Conservation (phyloP, 352 stramenopile genomes). For the Globisporangium irregulare region DNA sequence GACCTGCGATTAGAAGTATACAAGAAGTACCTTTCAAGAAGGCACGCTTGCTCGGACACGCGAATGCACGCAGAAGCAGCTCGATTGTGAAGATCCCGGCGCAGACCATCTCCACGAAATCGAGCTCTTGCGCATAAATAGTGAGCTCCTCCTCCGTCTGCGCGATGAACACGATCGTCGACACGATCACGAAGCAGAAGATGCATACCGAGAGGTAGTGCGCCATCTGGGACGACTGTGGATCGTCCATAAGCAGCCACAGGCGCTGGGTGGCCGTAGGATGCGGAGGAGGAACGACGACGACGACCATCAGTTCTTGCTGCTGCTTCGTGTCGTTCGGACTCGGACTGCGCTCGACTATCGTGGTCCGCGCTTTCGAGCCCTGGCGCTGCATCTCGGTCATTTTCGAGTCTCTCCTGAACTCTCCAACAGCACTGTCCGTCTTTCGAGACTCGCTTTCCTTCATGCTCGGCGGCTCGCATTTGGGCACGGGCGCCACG, state of each 20-base stretch:
- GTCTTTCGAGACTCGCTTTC: background rate
- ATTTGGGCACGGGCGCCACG: background rate
- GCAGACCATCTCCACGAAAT: conserved; percentile 45
- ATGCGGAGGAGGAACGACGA: background rate
- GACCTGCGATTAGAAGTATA: background rate
- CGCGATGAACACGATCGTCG: conserved; percentile 63
- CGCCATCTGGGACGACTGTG: conserved; percentile 52
- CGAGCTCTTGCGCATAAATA: conserved; percentile 30
- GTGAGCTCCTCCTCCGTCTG: conserved; percentile 56
- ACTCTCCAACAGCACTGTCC: background rate
- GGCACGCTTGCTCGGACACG: conserved; percentile 37
- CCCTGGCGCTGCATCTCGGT: conserved; percentile 5
- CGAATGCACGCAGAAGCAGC: conserved; percentile 44
- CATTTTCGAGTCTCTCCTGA: conserved; percentile 7
- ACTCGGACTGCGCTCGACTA: background rate
- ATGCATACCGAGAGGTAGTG: conserved; percentile 63
- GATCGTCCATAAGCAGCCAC: conserved; percentile 69
- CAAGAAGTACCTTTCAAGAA: conserved; percentile 47
- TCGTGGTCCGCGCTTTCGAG: background rate
- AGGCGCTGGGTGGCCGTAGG: conserved; percentile 11
- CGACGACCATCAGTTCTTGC: background rate
- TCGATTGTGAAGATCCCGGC: conserved; percentile 62
- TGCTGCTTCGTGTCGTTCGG: background rate
- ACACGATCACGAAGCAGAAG: conserved; percentile 65
- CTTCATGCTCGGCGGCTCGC: background rate